Evolutionary conservation across 345 rosid genomes (phyloP), one percentile per base, ranked within the genome.

Genomic region (Pugionium dolabratum): DNA sequence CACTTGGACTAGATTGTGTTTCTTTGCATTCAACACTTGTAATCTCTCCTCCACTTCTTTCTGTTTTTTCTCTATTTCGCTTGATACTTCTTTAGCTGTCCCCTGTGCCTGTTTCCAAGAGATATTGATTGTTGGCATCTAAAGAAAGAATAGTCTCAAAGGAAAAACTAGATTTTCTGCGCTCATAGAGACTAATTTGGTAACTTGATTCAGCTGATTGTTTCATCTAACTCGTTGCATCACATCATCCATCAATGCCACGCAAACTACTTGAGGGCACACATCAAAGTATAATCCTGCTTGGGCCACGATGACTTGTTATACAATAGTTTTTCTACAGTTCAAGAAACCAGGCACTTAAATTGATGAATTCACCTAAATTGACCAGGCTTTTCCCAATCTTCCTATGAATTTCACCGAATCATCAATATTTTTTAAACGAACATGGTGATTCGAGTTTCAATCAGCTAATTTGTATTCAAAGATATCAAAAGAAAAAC

Each of bases 1-100:
- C 60, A 84, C 82, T 81, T 82, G 97, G 30, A 94, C 99, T 5
- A 94, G 80, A 81, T 75, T 82, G 78, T 94, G 96, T 64, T 94
- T 94, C 79, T 84, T 90, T n/a, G 80, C 79, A 66, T 81, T 90
- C 86, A 94, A 80, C 73, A 82, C 68, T 73, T 78, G 78, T 67
- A 90, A 80, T 70, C 77, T 84, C 72, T 84, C 93, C 82, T 86
- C 93, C 1, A 90, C 78, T 67, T 82, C 93, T 64, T 62, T 85
- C 64, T 69, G 79, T 82, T 88, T 78, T 54, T 75, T 85, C 76
- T 78, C 87, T 78, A 70, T 76, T 34, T 75, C 83, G 67, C 62
- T 69, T 11, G 74, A 61, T 45, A 10, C 65, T 8, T 77, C 73
- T 9, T 76, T 80, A 11, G 37, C 73, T 57, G 80, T 78, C 47